phyloP scores from a whole-genome alignment of 2,329 filamentous ascomycete genomes.

The Calonectria multiphialidica region DNA sequence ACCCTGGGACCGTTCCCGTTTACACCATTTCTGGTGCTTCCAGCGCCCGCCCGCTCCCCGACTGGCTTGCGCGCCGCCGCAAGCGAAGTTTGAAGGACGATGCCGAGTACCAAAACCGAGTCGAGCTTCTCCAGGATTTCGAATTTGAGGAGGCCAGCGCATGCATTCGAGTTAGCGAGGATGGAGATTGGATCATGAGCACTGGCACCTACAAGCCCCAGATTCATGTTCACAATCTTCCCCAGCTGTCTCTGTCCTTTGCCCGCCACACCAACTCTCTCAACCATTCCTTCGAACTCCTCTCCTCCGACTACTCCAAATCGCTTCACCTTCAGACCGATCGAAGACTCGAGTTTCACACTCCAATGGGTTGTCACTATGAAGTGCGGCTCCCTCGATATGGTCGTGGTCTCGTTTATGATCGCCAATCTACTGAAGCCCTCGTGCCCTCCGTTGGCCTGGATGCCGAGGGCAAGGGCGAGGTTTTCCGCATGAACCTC shows the following conservation, averaged over 20 bases:
- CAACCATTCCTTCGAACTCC: slow-evolving; percentile 90
- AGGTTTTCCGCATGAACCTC: slow-evolving; percentile 93
- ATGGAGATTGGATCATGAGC: slow-evolving; percentile 98
- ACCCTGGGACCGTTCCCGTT: slow-evolving; percentile 85
- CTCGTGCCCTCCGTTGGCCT: slow-evolving; percentile 90
- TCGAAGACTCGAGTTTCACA: slow-evolving; percentile 93
- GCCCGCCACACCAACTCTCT: slow-evolving; percentile 91
- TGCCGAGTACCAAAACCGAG: slow-evolving; percentile 90
- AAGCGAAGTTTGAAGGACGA: slow-evolving; percentile 95
- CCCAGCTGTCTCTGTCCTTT: slow-evolving; percentile 93
- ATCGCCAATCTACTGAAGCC: slow-evolving; percentile 84
- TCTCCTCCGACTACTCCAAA: slow-evolving; percentile 93
- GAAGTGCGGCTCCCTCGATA: slow-evolving; percentile 91
- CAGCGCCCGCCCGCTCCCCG: slow-evolving; percentile 87
- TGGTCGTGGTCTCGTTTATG: slow-evolving; percentile 89
- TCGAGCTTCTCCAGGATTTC: slow-evolving; percentile 97
- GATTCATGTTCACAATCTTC: slow-evolving; percentile 95
- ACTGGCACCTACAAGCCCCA: slow-evolving; percentile 78
- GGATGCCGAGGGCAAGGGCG: slow-evolving; percentile 86
- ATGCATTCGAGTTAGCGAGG: slow-evolving; percentile 90
- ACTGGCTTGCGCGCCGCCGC: slow-evolving; percentile 92
- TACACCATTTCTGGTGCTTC: slow-evolving; percentile 96
- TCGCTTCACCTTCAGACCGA: slow-evolving; percentile 94
- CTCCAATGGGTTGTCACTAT: slow-evolving; percentile 88
- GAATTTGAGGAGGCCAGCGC: slow-evolving; percentile 96